phyloP scores from a whole-genome alignment of 768 basidiomycete species.

The Pleurotus sapidus region DNA sequence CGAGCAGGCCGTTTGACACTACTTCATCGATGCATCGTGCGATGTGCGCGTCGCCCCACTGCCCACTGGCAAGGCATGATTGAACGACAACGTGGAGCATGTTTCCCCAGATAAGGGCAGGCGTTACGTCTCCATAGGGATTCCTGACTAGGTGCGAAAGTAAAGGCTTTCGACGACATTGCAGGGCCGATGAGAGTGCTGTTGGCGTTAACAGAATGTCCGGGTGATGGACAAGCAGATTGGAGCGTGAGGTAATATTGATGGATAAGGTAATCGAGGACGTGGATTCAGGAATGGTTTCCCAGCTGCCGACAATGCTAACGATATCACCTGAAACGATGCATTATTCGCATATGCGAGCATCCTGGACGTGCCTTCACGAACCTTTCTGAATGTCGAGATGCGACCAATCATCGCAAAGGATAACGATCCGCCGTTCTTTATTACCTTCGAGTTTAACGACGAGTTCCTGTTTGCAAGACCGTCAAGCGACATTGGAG shows the following conservation, averaged over 20 bases:
- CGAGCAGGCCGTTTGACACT: conserved; percentile 50
- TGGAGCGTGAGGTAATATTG: conserved; percentile 56
- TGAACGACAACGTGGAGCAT: conserved; percentile 94
- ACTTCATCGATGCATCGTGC: conserved; percentile 56
- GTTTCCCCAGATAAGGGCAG: conserved; percentile 85
- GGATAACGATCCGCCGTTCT: conserved; percentile 46
- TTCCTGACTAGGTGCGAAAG: conserved; percentile 60
- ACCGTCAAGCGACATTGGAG: not conserved
- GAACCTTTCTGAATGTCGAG: conserved; percentile 61
- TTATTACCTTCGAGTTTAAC: conserved; percentile 40
- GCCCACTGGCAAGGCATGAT: conserved; percentile 55
- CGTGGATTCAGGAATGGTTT: conserved; percentile 24
- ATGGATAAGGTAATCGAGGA: conserved; percentile 43
- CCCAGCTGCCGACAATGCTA: conserved; percentile 63
- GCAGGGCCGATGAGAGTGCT: conserved; percentile 76
- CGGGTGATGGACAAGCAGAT: conserved; percentile 85
- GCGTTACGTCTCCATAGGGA: conserved; percentile 53
- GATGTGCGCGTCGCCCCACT: conserved; percentile 66
- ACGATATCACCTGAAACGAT: conserved; percentile 64
- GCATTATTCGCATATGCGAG: not conserved
- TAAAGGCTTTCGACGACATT: conserved; percentile 87
- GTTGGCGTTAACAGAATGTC: conserved; percentile 92
- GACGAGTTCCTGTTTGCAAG: conserved; percentile 41
- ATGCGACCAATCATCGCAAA: conserved; percentile 78
- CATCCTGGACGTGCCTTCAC: too few relatives aligned